These are phyloP conservation scores for Vitellaria paradoxa DNA, from an alignment of 179 eudicot species.

Conservation along the genomic window DNA sequence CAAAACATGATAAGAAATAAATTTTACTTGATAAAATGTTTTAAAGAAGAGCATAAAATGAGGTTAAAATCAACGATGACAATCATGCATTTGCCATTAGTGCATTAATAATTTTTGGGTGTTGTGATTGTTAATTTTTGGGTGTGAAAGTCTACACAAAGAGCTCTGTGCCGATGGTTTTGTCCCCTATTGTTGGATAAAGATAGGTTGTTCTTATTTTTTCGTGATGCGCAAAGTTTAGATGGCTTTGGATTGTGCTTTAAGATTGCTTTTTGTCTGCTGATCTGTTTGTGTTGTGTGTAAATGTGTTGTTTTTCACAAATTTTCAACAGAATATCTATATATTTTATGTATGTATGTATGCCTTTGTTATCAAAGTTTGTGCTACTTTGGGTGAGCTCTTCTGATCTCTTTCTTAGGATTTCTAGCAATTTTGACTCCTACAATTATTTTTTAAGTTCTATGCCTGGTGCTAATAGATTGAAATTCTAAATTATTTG, in stretches of 20 bases:
- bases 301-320: background rate
- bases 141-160: background rate
- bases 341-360: no score
- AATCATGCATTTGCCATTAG: no score
- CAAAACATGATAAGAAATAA: no score
- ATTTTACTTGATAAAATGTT: no score
- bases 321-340: background rate
- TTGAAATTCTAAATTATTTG: background rate
- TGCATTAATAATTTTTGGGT: no score
- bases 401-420: background rate
- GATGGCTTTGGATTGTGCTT: background rate
- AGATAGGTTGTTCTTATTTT: background rate
- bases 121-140: no score
- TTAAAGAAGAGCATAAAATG: no score
- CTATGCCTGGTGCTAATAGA: background rate
- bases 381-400: background rate
- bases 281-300: slow-evolving; percentile 8
- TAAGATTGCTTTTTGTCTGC: background rate
- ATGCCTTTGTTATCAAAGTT: background rate
- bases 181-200: background rate
- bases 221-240: background rate
- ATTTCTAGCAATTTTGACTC: background rate
- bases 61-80: no score
- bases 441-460: background rate
- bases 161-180: background rate